A percentile compares a stretch with the other conserved stretches of the same genome.
phyloP scores from a whole-genome alignment of 176 grass and related monocot genomes.

The Raddia distichophylla region DNA sequence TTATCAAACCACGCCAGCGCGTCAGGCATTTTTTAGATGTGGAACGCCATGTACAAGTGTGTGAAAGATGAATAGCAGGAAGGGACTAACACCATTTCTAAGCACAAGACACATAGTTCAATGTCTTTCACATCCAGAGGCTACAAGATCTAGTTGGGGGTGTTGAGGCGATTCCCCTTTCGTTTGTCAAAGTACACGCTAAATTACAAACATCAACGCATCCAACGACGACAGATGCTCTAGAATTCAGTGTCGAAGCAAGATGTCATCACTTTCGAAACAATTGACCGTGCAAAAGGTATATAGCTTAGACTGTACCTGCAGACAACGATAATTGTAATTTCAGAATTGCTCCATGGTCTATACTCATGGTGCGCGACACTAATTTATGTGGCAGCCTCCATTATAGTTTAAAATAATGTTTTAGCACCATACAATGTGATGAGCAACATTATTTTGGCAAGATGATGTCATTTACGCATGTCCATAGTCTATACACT shows the following conservation, averaged over 20 bases:
- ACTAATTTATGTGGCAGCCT: neutral
- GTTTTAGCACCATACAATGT: neutral
- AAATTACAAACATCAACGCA: neutral
- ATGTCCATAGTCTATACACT: neutral
- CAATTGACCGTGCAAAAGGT: slow-evolving; percentile 92
- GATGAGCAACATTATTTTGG: neutral
- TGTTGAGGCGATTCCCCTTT: neutral
- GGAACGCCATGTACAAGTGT: neutral
- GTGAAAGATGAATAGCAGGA: neutral
- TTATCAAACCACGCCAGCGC: neutral
- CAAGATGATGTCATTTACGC: neutral
- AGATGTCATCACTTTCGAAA: slow-evolving; percentile 82
- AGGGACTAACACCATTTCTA: neutral
- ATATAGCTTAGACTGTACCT: slow-evolving; percentile 99
- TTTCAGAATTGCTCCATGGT: slow-evolving; percentile 8
- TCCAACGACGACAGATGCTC: slow-evolving; percentile 18
- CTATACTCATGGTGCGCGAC: neutral
- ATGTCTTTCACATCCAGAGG: slow-evolving; percentile 28
- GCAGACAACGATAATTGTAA: slow-evolving; percentile 43
- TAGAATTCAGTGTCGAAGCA: slow-evolving; percentile 98
- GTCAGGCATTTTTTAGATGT: neutral
- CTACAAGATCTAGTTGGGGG: neutral
- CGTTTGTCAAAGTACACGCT: slow-evolving; percentile 36
- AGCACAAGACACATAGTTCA: slow-evolving; percentile 4
- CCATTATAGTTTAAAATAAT: slow-evolving; percentile 7